A percentile compares a stretch with the other conserved stretches of the same genome.
Conservation (phyloP, 2,329 filamentous ascomycete genomes). For the Alternaria sp. region DNA sequence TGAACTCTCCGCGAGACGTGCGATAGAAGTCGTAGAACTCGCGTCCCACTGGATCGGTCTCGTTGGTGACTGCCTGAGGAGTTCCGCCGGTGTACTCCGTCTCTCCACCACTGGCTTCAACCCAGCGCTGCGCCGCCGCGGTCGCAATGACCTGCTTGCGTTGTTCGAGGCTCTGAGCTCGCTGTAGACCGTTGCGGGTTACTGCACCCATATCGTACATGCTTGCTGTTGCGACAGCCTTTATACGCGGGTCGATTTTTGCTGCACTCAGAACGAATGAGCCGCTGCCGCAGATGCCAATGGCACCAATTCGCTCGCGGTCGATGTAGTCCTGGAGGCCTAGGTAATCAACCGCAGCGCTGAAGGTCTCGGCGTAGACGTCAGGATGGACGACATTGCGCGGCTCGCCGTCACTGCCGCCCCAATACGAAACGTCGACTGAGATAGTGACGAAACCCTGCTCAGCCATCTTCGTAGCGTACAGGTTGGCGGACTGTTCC, state of each 20-base stretch:
- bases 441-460: constrained; percentile 36
- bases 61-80: constrained; percentile 21
- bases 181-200: constrained; percentile 13
- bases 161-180: constrained; percentile 13
- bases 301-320: constrained; percentile 37
- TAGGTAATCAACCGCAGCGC: constrained; percentile 43
- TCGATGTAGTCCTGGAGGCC: constrained; percentile 28
- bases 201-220: constrained; percentile 30
- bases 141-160: constrained; percentile 14
- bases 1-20: constrained; percentile 38
- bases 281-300: constrained; percentile 44
- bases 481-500: constrained; percentile 41
- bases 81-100: constrained; percentile 7
- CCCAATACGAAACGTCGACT: constrained; percentile 33
- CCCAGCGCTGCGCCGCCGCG: constrained; percentile 15
- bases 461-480: constrained; percentile 38
- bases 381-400: constrained; percentile 35
- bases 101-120: constrained; percentile 14
- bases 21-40: constrained; percentile 47
- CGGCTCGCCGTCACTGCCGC: constrained; percentile 34
- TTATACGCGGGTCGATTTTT: constrained; percentile 39
- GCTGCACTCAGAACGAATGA: constrained; percentile 46
- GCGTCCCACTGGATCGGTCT: constrained; percentile 24
- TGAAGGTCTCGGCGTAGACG: constrained; percentile 38
- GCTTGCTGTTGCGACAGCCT: constrained; percentile 29